Percentiles rank a stretch among this genome's conserved stretches.
These are phyloP conservation scores for Sanguinoderma infundibulare DNA, from an alignment of 1,284 basidiomycete genomes.

Conservation along the genomic window DNA sequence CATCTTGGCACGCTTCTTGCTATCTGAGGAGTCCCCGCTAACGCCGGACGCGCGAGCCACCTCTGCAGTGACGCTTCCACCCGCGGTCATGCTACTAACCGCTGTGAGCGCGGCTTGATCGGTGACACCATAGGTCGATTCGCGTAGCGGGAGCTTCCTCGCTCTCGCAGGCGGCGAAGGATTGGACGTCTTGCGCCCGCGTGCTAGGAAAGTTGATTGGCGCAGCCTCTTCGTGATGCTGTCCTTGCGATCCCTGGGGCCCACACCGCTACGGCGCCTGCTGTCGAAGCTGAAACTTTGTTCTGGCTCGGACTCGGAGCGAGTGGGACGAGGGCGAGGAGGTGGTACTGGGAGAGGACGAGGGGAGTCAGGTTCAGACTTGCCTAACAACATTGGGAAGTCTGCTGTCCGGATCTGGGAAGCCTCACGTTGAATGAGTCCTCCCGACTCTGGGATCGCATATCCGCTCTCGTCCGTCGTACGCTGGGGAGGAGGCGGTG, in stretches of 20 bases:
- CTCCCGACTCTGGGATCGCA: constrained; percentile 12
- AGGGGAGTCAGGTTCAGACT: constrained; percentile 18
- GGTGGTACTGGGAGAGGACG: constrained; percentile 19
- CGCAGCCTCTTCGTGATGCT: constrained; percentile 20
- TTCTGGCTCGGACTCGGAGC: constrained; percentile 19
- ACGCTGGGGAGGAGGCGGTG: not conserved
- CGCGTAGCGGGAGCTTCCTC: constrained; percentile 12
- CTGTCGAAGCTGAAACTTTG: constrained; percentile 11
- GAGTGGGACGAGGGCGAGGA: constrained; percentile 10
- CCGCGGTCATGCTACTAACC: not conserved
- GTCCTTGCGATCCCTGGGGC: constrained; percentile 15
- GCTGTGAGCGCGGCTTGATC: not conserved
- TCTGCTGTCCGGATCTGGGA: constrained; percentile 30
- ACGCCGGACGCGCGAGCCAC: constrained; percentile 16
- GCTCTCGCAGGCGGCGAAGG: constrained; percentile 18
- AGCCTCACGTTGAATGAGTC: constrained; percentile 24
- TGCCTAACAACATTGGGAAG: constrained; percentile 30
- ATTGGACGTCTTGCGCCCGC: constrained; percentile 23
- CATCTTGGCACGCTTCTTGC: constrained; percentile 18
- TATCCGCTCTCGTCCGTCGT: not conserved
- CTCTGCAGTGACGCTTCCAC: constrained; percentile 12
- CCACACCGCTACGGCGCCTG: constrained; percentile 17
- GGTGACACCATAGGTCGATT: constrained; percentile 1
- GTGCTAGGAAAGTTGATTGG: constrained; percentile 15
- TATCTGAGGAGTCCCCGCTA: constrained; percentile 9